Evolutionary conservation across 139 green algal species (phyloP).

Genomic region (Astrephomene gubernaculifera): DNA sequence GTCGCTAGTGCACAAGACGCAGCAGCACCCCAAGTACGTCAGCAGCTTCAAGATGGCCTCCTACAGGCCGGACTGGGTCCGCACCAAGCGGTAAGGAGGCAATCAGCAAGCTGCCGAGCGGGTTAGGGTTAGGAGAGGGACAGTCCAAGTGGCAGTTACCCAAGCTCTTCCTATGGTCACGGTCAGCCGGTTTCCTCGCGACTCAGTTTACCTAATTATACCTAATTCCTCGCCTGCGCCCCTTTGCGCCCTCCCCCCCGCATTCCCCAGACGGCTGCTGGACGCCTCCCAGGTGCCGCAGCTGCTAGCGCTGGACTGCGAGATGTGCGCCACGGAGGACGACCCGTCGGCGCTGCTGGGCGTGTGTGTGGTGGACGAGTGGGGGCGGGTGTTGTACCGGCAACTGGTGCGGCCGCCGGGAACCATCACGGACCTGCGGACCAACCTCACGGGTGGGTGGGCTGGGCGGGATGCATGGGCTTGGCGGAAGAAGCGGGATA

Average conservation of each 20-base stretch:
- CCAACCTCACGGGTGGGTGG: slow-evolving; percentile 14
- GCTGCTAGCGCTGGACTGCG: slow-evolving; percentile 71
- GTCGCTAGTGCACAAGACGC: slow-evolving; percentile 21
- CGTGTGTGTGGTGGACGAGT: slow-evolving; percentile 66
- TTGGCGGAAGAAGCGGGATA: not conserved
- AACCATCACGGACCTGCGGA: slow-evolving; percentile 26
- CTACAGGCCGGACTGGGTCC: slow-evolving; percentile 22
- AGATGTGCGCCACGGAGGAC: slow-evolving; percentile 71
- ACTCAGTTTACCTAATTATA: too few relatives aligned
- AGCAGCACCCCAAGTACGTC: slow-evolving; percentile 16
- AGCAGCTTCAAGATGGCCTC: slow-evolving; percentile 5
- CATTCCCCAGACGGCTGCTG: not conserved
- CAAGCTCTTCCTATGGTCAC: too few relatives aligned
- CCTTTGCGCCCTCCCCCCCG: too few relatives aligned
- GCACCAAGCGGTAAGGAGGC: slow-evolving; percentile 25
- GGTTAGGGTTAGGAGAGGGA: too few relatives aligned
- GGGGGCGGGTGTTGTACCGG: slow-evolving; percentile 47
- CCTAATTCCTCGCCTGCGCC: too few relatives aligned
- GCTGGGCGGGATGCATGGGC: not conserved
- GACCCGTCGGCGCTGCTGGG: slow-evolving; percentile 56
- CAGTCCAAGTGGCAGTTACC: too few relatives aligned
- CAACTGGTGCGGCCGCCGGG: slow-evolving; percentile 29
- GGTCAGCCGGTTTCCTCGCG: too few relatives aligned
- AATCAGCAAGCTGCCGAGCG: too few relatives aligned
- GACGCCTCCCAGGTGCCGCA: not conserved